A percentile compares a stretch with the other conserved stretches of the same genome.
phyloP scores from a whole-genome alignment of 495 filamentous ascomycete genomes.

The Hypoxylon subgilvum region DNA sequence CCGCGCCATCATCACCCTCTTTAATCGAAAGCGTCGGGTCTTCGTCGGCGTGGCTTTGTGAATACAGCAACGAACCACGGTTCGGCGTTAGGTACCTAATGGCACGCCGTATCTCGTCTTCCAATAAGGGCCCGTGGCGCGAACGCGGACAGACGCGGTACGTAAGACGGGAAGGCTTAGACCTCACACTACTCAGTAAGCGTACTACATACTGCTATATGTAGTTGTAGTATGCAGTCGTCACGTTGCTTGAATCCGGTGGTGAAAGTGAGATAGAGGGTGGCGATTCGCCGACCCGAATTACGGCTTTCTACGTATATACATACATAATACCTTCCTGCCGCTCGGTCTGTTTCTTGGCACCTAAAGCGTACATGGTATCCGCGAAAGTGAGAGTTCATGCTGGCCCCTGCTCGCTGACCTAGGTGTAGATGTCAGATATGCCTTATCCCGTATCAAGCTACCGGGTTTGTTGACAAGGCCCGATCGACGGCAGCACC shows the following conservation, averaged over 20 bases:
- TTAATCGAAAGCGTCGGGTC: slow-evolving; percentile 4
- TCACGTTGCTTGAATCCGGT: too few species aligned
- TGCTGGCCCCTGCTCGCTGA: too few species aligned
- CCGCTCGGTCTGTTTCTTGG: too few species aligned
- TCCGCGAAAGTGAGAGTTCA: too few species aligned
- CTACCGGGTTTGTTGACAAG: background rate
- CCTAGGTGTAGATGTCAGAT: too few species aligned
- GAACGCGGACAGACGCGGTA: slow-evolving; percentile 3
- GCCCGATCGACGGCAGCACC: too few species aligned
- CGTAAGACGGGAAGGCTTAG: slow-evolving; percentile 35
- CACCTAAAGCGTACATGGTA: too few species aligned
- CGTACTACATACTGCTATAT: too few species aligned
- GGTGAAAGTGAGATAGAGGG: too few species aligned
- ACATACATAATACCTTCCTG: too few species aligned
- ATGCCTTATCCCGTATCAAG: background rate
- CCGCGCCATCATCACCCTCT: slow-evolving; percentile 6
- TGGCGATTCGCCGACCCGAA: background rate
- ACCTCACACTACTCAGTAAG: slow-evolving; percentile 4
- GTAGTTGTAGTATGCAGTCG: too few species aligned
- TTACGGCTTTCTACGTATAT: too few species aligned
- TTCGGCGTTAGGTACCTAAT: background rate
- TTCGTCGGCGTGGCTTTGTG: slow-evolving; percentile 33
- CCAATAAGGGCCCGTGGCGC: slow-evolving; percentile 6
- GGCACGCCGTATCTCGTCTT: background rate
- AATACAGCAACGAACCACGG: background rate